Percentiles rank a stretch among this genome's conserved stretches.
These are phyloP conservation scores for Talaromyces rugulosus DNA, from an alignment of 2,329 filamentous ascomycete genomes.

Conservation along the genomic window DNA sequence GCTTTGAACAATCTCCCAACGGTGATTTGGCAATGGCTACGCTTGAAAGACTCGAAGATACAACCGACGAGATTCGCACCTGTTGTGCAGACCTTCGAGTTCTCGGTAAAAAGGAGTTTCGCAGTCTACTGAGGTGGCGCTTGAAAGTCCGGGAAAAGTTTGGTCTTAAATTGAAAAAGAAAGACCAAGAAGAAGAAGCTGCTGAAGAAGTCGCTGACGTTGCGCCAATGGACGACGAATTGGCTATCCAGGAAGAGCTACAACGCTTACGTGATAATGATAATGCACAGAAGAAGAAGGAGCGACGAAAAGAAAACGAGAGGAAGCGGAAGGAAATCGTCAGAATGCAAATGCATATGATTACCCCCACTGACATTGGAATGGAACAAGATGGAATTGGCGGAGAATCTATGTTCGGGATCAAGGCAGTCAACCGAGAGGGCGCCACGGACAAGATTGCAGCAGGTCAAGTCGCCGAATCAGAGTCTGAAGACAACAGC, in stretches of 20 bases:
- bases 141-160: slow-evolving; percentile 86
- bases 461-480: slow-evolving; percentile 71
- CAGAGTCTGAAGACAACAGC: slow-evolving; percentile 53
- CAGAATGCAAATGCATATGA: slow-evolving; percentile 98
- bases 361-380: slow-evolving; percentile 90
- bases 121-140: slow-evolving; percentile 82
- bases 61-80: slow-evolving; percentile 72
- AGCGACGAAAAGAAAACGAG: slow-evolving; percentile 84
- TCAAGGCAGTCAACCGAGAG: slow-evolving; percentile 76
- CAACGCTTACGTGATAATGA: slow-evolving; percentile 78
- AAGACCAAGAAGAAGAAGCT: slow-evolving; percentile 47
- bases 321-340: slow-evolving; percentile 90
- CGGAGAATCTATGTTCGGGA: slow-evolving; percentile 79
- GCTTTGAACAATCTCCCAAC: slow-evolving; percentile 74
- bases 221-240: slow-evolving; percentile 89
- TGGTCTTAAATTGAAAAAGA: slow-evolving; percentile 74
- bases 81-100: slow-evolving; percentile 85
- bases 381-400: slow-evolving; percentile 77
- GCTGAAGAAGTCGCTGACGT: slow-evolving; percentile 75
- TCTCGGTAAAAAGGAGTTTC: slow-evolving; percentile 90
- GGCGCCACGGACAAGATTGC: slow-evolving; percentile 65
- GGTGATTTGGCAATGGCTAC: slow-evolving; percentile 84
- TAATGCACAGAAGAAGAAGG: slow-evolving; percentile 70
- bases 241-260: slow-evolving; percentile 83
- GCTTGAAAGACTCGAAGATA: slow-evolving; percentile 79